Percentiles rank a stretch among this genome's conserved stretches.
Conservation (phyloP, 2,329 filamentous ascomycete species). For the Phialemonium atrogriseum region DNA sequence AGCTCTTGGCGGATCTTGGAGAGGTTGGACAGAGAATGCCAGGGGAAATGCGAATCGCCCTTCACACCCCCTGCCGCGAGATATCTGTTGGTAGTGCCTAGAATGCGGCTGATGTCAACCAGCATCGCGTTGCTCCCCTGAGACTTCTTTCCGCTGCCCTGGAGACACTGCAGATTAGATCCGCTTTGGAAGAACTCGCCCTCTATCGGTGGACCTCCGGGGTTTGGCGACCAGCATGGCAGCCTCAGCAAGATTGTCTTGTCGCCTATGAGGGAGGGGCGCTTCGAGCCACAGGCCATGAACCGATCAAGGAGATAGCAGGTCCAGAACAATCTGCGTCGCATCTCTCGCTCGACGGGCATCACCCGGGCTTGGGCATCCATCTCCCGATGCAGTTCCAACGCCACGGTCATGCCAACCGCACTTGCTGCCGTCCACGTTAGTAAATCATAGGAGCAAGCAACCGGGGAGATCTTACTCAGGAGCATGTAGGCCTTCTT, state of each 20-base stretch:
- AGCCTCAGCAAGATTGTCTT: slow-evolving; percentile 67
- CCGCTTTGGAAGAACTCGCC: slow-evolving; percentile 75
- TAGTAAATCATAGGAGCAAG: too few relatives aligned
- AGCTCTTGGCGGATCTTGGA: slow-evolving; percentile 81
- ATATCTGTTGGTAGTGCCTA: slow-evolving; percentile 78
- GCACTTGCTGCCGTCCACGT: slow-evolving; percentile 54
- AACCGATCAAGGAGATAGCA: slow-evolving; percentile 86
- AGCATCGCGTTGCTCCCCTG: slow-evolving; percentile 74
- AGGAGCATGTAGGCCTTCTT: slow-evolving; percentile 85
- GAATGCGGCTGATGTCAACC: slow-evolving; percentile 74
- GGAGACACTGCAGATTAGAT: slow-evolving; percentile 67
- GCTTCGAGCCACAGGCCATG: slow-evolving; percentile 69
- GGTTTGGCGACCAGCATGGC: slow-evolving; percentile 62
- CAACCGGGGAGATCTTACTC: too few relatives aligned
- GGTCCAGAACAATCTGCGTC: slow-evolving; percentile 78
- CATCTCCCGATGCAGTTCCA: slow-evolving; percentile 73
- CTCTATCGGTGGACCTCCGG: slow-evolving; percentile 54
- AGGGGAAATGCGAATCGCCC: slow-evolving; percentile 83
- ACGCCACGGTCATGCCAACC: slow-evolving; percentile 73
- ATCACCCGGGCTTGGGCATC: slow-evolving; percentile 54
- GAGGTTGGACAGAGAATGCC: slow-evolving; percentile 77
- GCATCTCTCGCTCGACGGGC: slow-evolving; percentile 64
- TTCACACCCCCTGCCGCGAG: slow-evolving; percentile 79
- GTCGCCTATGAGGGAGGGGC: slow-evolving; percentile 73
- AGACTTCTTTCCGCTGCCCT: slow-evolving; percentile 58